phyloP scores from a whole-genome alignment of 2,329 filamentous ascomycete species.

The Daldinia eschscholtzii region DNA sequence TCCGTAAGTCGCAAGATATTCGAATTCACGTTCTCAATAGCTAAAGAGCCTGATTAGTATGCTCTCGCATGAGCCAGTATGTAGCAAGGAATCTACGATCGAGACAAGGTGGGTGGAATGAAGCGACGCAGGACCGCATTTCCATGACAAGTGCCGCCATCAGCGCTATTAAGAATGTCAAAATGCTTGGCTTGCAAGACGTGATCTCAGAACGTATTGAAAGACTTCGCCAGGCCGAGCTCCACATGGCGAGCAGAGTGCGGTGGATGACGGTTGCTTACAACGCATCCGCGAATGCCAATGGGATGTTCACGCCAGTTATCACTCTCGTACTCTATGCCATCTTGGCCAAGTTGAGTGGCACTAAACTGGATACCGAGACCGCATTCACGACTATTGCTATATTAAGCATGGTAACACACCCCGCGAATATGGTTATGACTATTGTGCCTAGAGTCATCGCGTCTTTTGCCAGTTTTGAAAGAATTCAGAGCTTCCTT shows the following conservation, averaged over 20 bases:
- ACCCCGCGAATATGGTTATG: slow-evolving; percentile 61
- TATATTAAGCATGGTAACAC: slow-evolving; percentile 56
- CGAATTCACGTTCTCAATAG: neutral
- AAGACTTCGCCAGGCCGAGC: slow-evolving; percentile 52
- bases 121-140: slow-evolving; percentile 57
- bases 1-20: slow-evolving; percentile 51
- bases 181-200: slow-evolving; percentile 55
- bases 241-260: slow-evolving; percentile 51
- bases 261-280: slow-evolving; percentile 58
- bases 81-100: slow-evolving; percentile 54
- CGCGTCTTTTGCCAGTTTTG: slow-evolving; percentile 53
- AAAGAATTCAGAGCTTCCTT: slow-evolving; percentile 56
- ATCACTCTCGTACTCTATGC: slow-evolving; percentile 56
- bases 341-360: slow-evolving; percentile 43
- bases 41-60: slow-evolving; percentile 50
- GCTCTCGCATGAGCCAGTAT: slow-evolving; percentile 57
- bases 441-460: slow-evolving; percentile 55
- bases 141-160: slow-evolving; percentile 54
- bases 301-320: slow-evolving; percentile 58
- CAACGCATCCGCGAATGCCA: slow-evolving; percentile 58
- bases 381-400: slow-evolving; percentile 59
- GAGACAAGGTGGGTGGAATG: slow-evolving; percentile 57
- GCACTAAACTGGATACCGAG: slow-evolving; percentile 49
- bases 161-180: slow-evolving; percentile 56
- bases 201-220: slow-evolving; percentile 44